A percentile compares a stretch with the other conserved stretches of the same genome.
phyloP scores from a whole-genome alignment of 352 stramenopile genomes.

The Hyaloperonospora brassicae region DNA sequence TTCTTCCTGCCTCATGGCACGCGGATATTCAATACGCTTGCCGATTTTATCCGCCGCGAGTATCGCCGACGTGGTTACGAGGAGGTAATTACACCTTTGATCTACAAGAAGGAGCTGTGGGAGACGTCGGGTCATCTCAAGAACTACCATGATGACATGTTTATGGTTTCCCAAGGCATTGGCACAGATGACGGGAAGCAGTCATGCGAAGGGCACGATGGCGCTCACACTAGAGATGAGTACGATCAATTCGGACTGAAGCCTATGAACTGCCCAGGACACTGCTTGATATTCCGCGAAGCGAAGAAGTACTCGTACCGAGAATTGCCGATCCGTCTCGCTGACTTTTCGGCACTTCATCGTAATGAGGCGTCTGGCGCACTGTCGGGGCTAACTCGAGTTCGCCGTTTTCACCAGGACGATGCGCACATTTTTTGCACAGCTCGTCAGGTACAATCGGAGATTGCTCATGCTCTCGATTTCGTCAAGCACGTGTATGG shows the following conservation, averaged over 20 bases:
- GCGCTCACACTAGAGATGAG: slow-evolving; percentile 21
- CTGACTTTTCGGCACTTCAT: slow-evolving; percentile 93
- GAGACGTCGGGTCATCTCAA: slow-evolving; percentile 95
- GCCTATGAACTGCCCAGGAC: slow-evolving; percentile 98
- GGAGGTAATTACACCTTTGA: slow-evolving; percentile 95
- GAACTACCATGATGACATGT: slow-evolving; percentile 97
- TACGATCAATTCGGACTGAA: slow-evolving; percentile 95
- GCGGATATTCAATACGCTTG: slow-evolving; percentile 96
- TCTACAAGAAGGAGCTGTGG: slow-evolving; percentile 97
- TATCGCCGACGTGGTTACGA: slow-evolving; percentile 91
- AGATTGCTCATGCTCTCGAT: slow-evolving; percentile 91
- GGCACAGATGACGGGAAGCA: slow-evolving; percentile 26
- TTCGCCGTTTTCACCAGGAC: slow-evolving; percentile 97
- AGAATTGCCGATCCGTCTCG: slow-evolving; percentile 91
- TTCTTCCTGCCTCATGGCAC: slow-evolving; percentile 98
- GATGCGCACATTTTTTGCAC: slow-evolving; percentile 97
- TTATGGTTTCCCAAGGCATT: slow-evolving; percentile 76
- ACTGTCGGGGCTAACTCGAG: slow-evolving; percentile 93
- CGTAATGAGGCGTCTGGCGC: slow-evolving; percentile 93
- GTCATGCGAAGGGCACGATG: slow-evolving; percentile 12
- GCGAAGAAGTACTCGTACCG: slow-evolving; percentile 91
- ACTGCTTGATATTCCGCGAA: slow-evolving; percentile 97
- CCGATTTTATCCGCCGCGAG: slow-evolving; percentile 70
- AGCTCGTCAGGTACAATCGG: slow-evolving; percentile 90
- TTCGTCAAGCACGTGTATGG: slow-evolving; percentile 93